These are phyloP conservation scores for Tetrahymena elliotti DNA, from an alignment of 73 alveolate species.

Conservation along the genomic window DNA sequence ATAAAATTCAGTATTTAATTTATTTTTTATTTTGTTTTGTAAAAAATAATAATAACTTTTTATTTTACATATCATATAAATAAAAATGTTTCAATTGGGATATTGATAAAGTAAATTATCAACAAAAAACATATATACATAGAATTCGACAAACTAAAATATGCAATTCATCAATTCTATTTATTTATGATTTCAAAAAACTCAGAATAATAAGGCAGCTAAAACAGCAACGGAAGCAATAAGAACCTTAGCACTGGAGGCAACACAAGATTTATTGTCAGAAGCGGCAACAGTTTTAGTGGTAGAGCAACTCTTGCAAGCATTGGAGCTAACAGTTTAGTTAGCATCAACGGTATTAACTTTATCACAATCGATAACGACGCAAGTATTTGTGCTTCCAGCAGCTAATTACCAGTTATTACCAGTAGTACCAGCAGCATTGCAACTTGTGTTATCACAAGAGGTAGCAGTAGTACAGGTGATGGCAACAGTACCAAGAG, in stretches of 20 bases:
- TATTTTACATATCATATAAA: too few species aligned
- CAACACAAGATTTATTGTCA: neutral
- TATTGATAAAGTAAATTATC: too few species aligned
- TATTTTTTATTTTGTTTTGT: too few species aligned
- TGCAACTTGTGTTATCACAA: neutral
- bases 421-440: neutral
- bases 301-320: neutral
- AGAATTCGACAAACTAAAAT: too few species aligned
- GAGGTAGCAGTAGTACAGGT: neutral
- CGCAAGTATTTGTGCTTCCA: too few species aligned
- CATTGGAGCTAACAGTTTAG: neutral
- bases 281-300: neutral
- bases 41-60: too few species aligned
- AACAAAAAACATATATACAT: too few species aligned
- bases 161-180: too few species aligned
- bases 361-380: too few species aligned
- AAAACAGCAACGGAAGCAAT: neutral
- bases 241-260: neutral
- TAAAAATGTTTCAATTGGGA: too few species aligned
- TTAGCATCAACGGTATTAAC: too few species aligned
- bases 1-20: too few species aligned
- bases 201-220: neutral
- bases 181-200: neutral
- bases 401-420: neutral
- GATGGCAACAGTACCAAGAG: neutral